phyloP scores from a whole-genome alignment of 73 alveolate species.

The Paramecium caudatum region DNA sequence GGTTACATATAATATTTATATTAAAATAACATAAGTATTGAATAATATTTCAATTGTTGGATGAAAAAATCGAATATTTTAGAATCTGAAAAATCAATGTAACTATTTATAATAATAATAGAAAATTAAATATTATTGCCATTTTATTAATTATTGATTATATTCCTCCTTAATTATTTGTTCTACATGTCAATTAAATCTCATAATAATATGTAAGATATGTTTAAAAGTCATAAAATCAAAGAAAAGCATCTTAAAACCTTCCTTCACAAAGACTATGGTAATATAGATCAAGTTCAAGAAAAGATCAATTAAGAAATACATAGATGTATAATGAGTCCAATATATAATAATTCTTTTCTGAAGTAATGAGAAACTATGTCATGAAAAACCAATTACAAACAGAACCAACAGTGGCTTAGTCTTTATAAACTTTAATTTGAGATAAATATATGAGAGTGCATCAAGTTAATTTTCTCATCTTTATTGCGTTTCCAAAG shows the following conservation, averaged over 20 bases:
- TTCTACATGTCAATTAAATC: background rate
- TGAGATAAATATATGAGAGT: background rate
- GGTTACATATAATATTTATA: background rate
- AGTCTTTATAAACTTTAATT: background rate
- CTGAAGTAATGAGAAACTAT: background rate
- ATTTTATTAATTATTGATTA: background rate
- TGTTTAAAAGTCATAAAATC: background rate
- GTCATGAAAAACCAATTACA: background rate
- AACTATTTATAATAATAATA: background rate
- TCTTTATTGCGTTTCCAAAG: constrained; percentile 3
- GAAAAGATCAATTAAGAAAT: background rate
- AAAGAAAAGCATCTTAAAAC: background rate
- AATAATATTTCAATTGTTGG: constrained; percentile 15
- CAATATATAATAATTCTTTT: background rate
- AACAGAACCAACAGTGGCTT: background rate
- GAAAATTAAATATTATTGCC: constrained; percentile 9
- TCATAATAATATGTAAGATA: background rate
- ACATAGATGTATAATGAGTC: constrained; percentile 17
- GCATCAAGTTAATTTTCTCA: constrained; percentile 3
- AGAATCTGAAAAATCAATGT: constrained; percentile 30
- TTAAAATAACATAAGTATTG: background rate
- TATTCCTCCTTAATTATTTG: background rate
- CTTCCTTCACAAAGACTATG: background rate
- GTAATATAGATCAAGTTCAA: background rate
- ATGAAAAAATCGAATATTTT: constrained; percentile 9